Evolutionary conservation across 106 monocot species (phyloP).

Genomic region (Chionographis japonica): DNA sequence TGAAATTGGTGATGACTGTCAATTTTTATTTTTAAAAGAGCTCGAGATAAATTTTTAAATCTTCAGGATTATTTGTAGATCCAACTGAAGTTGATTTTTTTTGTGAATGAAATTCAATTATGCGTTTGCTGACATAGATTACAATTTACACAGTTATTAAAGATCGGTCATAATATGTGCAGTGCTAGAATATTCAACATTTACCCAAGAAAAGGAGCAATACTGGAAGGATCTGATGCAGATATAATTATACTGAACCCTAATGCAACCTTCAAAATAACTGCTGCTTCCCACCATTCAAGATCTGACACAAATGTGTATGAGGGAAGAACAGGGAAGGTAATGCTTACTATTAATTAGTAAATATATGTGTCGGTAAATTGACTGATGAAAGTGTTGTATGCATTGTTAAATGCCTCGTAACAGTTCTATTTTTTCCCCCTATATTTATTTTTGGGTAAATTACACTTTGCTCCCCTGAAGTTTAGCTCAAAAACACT

Average conservation of each 20-base stretch:
- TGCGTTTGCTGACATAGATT: too few relatives aligned
- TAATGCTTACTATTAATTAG: constrained; percentile 12
- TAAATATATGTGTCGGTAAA: background rate
- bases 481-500: background rate
- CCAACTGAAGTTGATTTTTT: too few relatives aligned
- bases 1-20: too few relatives aligned
- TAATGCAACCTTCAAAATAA: constrained; percentile 63
- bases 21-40: too few relatives aligned
- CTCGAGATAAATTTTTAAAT: too few relatives aligned
- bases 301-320: constrained; percentile 92
- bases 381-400: background rate
- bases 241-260: constrained; percentile 94
- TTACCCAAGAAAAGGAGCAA: constrained; percentile 92
- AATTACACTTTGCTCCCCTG: background rate
- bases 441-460: background rate
- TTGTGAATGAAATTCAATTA: too few relatives aligned
- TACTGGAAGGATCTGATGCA: constrained; percentile 94
- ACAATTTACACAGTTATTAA: too few relatives aligned
- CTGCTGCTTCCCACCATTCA: constrained; percentile 77
- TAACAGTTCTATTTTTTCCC: background rate
- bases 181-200: constrained; percentile 97
- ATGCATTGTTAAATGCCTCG: background rate
- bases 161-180: constrained; percentile 5
- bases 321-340: constrained; percentile 91
- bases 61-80: too few relatives aligned